Conservation (phyloP, 176 grass and related monocot genomes). For the Canna indica region DNA sequence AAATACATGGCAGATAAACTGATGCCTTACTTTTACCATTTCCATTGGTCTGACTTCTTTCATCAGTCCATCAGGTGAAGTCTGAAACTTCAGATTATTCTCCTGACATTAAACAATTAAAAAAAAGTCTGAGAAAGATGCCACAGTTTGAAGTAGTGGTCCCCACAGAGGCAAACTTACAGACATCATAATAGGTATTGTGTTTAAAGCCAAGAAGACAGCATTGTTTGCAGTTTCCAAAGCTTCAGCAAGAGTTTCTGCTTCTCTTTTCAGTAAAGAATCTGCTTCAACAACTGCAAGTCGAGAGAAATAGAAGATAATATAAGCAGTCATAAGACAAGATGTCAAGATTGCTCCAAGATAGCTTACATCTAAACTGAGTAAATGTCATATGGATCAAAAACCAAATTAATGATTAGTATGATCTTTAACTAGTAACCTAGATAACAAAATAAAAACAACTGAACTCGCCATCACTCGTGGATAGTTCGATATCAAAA, state of each 20-base stretch:
- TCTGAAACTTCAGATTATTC: slow-evolving; percentile 45
- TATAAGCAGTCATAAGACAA: background rate
- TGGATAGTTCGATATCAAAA: background rate
- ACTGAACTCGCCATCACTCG: background rate
- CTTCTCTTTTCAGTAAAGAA: slow-evolving; percentile 81
- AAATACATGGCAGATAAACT: background rate
- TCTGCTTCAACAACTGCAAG: slow-evolving; percentile 75
- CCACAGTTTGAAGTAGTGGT: slow-evolving; percentile 19
- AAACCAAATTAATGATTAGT: background rate
- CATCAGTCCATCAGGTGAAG: slow-evolving; percentile 48
- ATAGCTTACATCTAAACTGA: background rate
- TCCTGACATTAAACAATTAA: slow-evolving; percentile 39
- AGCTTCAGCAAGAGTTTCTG: slow-evolving; percentile 87
- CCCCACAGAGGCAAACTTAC: slow-evolving; percentile 35
- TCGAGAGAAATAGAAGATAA: slow-evolving; percentile 7
- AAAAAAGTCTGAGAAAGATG: slow-evolving; percentile 11
- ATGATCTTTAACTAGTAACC: background rate
- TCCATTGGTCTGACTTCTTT: slow-evolving; percentile 50
- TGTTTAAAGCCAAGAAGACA: slow-evolving; percentile 62
- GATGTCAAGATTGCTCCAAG: background rate
- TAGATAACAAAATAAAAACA: background rate
- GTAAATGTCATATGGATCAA: background rate
- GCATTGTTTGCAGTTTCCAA: slow-evolving; percentile 93
- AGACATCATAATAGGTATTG: slow-evolving; percentile 81
- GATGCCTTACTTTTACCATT: slow-evolving; percentile 49